phyloP scores from a whole-genome alignment of 257 asterid species.

The Nicotiana paniculata region DNA sequence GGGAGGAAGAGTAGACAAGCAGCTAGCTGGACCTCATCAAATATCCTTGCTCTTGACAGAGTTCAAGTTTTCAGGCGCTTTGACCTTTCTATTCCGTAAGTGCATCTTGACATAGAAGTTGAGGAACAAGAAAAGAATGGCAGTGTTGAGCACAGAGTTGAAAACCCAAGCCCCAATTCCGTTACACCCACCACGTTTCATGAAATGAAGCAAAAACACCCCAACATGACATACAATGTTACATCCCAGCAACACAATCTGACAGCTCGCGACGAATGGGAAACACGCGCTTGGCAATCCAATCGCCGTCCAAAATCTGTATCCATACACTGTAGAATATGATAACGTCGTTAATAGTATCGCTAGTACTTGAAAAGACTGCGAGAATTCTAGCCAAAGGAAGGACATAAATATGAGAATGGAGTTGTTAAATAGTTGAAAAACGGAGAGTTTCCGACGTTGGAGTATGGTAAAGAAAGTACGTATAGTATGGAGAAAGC shows the following conservation, averaged over 20 bases:
- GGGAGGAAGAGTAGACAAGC: neutral
- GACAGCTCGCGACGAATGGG: slow-evolving; percentile 72
- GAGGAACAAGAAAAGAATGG: slow-evolving; percentile 53
- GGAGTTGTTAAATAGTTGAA: slow-evolving; percentile 17
- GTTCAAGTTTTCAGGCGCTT: neutral
- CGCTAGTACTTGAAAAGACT: slow-evolving; percentile 72
- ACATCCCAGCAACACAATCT: slow-evolving; percentile 49
- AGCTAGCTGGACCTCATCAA: neutral
- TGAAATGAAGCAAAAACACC: slow-evolving; percentile 51
- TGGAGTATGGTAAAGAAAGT: slow-evolving; percentile 9
- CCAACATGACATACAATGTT: slow-evolving; percentile 69
- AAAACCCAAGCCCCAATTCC: slow-evolving; percentile 89
- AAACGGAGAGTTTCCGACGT: slow-evolving; percentile 11
- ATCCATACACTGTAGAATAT: slow-evolving; percentile 73
- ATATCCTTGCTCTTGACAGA: neutral
- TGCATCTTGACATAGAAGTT: slow-evolving; percentile 57
- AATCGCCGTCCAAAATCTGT: slow-evolving; percentile 87
- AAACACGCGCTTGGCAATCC: slow-evolving; percentile 71
- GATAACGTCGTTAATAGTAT: slow-evolving; percentile 48
- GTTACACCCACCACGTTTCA: slow-evolving; percentile 71
- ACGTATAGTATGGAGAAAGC: slow-evolving; percentile 16
- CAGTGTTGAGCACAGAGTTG: slow-evolving; percentile 71
- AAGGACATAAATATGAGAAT: slow-evolving; percentile 47
- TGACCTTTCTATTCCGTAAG: slow-evolving; percentile 12
- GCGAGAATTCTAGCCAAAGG: slow-evolving; percentile 87